These are phyloP conservation scores for Sphenostylis stenocarpa DNA, from an alignment of 306 rosid species.

Conservation along the genomic window DNA sequence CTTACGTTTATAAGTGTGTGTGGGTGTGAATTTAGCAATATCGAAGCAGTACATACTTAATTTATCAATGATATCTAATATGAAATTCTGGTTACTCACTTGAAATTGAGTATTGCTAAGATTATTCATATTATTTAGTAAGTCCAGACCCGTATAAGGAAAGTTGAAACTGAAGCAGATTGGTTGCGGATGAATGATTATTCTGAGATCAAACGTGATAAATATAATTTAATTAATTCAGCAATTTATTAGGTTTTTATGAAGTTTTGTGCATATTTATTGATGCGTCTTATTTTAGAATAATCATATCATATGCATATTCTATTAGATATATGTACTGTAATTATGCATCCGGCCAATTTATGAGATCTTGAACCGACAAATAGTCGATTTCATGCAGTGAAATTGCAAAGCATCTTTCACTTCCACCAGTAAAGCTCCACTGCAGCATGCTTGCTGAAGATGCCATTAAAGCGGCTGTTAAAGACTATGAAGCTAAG, in stretches of 20 bases:
- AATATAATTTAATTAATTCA: too few species aligned
- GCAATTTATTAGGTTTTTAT: neutral
- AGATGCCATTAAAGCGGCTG: conserved; percentile 94
- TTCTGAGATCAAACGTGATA: too few species aligned
- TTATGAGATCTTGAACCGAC: neutral
- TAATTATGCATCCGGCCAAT: neutral
- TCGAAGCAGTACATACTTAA: neutral
- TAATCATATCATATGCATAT: neutral
- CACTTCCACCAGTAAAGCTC: conserved; percentile 93
- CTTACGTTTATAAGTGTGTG: too few species aligned
- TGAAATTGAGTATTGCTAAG: too few species aligned
- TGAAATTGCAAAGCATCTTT: conserved; percentile 89
- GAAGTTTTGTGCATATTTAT: neutral
- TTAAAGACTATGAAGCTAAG: conserved; percentile 78
- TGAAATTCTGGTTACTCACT: too few species aligned
- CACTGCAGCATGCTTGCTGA: conserved; percentile 99
- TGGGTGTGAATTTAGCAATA: too few species aligned
- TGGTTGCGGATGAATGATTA: too few species aligned
- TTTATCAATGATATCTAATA: too few species aligned
- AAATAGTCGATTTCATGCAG: conserved; percentile 39
- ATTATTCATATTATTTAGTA: too few species aligned
- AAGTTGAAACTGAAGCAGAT: too few species aligned
- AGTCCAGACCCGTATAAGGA: too few species aligned
- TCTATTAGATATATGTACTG: neutral
- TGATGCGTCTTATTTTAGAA: neutral